A percentile compares a stretch with the other conserved stretches of the same genome.
phyloP scores from a whole-genome alignment of 306 rosid genomes.

The Gleditsia sinensis region DNA sequence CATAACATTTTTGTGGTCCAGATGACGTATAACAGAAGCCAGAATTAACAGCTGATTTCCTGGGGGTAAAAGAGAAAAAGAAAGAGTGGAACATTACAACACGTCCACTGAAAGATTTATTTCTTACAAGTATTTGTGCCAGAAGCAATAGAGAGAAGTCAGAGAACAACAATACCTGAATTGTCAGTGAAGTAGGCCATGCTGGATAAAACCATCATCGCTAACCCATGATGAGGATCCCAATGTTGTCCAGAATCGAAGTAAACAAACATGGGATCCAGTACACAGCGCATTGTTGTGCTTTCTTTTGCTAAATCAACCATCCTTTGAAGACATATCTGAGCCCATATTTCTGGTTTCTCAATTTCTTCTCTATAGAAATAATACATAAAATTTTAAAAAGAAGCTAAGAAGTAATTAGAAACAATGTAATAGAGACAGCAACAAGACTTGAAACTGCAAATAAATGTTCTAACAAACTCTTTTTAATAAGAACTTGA shows the following conservation, averaged over 20 bases:
- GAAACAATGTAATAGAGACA: background rate
- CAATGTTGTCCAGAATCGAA: slow-evolving; percentile 83
- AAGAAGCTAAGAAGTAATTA: slow-evolving; percentile 4
- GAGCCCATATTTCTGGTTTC: slow-evolving; percentile 86
- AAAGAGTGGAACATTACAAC: slow-evolving; percentile 11
- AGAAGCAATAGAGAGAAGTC: slow-evolving; percentile 3
- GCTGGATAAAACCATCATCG: slow-evolving; percentile 76
- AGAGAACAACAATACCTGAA: slow-evolving; percentile 66
- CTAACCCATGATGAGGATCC: slow-evolving; percentile 77
- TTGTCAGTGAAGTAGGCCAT: slow-evolving; percentile 78
- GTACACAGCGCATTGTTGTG: slow-evolving; percentile 83
- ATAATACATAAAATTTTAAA: background rate
- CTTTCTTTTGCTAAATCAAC: slow-evolving; percentile 90
- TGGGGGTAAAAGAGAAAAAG: slow-evolving; percentile 37
- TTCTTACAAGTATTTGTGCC: background rate
- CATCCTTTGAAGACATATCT: slow-evolving; percentile 87
- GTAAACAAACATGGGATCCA: slow-evolving; percentile 89
- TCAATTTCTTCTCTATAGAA: slow-evolving; percentile 82
- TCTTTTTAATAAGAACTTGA: slow-evolving; percentile 12
- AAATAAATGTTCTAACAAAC: background rate
- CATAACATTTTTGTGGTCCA: slow-evolving; percentile 88
- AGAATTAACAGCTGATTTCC: slow-evolving; percentile 83
- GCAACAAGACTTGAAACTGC: background rate
- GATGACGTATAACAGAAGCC: slow-evolving; percentile 77
- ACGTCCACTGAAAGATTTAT: background rate